Base-by-base conservation (phyloP, 2,329 filamentous ascomycete species). In the Trichoderma pleuroti region DNA sequence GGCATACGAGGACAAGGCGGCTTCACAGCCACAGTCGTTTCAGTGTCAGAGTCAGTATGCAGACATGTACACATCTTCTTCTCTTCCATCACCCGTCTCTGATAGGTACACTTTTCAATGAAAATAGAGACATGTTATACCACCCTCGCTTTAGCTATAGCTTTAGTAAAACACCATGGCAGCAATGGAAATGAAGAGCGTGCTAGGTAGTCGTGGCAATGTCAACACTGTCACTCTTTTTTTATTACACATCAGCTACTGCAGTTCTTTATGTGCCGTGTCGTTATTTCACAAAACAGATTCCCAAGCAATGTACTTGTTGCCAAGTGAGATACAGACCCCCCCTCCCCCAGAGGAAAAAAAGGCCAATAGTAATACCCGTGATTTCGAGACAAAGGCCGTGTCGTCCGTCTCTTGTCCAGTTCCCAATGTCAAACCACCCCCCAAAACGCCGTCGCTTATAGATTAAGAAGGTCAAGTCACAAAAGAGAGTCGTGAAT, bases 371-470 rank as follows among this genome's bases (percentile, higher is more conserved):
- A 59, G 24, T 28, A 32, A 14, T 34, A 62, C 26, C 63, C 30
- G 34, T 34, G 30, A 56, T 21, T 34, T 49, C 54, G 30, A n/a
- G 56, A 49, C 52, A 42, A 61, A 54, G 18, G 26, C 24, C 30
- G 30, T 36, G 42, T 52, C 52, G 24, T 32, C 56, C 60, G 62
- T 36, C 30, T 63, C 62, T 32, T 66, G 26, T 12, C 60, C 28
- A 56, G 32, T 52, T 64, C 21, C 61, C 61, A 70, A 66, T 60
- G 28, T 34, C 49, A 42, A 39, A 32, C 1, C 3, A 5, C 57
- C 21, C 12, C 30, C 36, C 36, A 64, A 71, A 74, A 76, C 75
- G 74, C 75, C 75, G 57, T 73, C 74, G 74, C 74, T 75, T 52
- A 70, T 72, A 46, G 18, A 63, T 26, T 52, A 46, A 61, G 26